Conservation (phyloP, 805 yeast genomes). For the Barnettozyma californica region DNA sequence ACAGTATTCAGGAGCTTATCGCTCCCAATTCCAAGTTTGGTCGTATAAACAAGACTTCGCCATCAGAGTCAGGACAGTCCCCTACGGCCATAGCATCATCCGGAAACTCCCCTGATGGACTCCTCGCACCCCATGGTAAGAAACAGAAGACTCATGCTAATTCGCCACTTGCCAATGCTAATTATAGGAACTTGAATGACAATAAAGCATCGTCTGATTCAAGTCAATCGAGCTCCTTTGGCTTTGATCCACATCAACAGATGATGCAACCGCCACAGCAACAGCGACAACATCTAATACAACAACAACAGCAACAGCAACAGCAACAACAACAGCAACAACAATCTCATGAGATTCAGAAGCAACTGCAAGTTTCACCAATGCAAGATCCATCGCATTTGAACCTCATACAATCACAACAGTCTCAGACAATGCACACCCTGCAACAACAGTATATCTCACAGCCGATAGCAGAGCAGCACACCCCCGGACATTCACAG, state of each 20-base stretch:
- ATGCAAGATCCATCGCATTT: neutral
- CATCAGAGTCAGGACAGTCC: constrained; percentile 6
- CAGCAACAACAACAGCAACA: neutral
- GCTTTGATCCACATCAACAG: neutral
- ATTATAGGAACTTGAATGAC: constrained; percentile 10
- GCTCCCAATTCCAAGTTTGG: constrained; percentile 23
- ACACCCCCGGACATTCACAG: neutral
- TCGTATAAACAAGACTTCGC: constrained; percentile 12
- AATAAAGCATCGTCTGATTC: neutral
- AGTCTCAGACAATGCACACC: neutral
- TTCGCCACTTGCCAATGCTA: neutral
- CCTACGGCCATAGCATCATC: constrained; percentile 1
- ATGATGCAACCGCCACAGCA: neutral
- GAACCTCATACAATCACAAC: neutral
- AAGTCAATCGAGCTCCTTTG: neutral
- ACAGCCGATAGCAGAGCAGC: constrained; percentile 2
- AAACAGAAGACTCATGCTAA: constrained; percentile 2
- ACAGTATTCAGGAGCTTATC: constrained; percentile 18
- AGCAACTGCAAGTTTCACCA: neutral
- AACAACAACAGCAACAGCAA: neutral
- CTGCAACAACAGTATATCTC: constrained; percentile 7
- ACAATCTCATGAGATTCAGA: constrained; percentile 1
- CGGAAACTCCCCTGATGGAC: neutral
- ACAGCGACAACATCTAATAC: neutral
- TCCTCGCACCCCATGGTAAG: neutral